Percentiles rank a stretch among this genome's conserved stretches.
phyloP scores from a whole-genome alignment of 495 filamentous ascomycete genomes.

The Neurospora africana region DNA sequence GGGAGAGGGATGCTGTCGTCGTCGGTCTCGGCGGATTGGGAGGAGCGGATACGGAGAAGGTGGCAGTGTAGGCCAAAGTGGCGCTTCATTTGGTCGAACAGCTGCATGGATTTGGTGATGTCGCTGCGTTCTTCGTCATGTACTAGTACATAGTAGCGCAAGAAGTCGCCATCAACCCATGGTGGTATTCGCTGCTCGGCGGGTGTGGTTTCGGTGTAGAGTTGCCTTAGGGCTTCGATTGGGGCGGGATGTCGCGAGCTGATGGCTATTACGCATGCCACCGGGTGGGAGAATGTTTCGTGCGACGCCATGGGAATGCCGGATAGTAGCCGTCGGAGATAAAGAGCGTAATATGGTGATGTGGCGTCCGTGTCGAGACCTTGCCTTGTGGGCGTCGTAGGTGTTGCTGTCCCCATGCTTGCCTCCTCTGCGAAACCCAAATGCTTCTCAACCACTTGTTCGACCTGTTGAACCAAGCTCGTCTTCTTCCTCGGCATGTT shows the following conservation, averaged over 20 bases:
- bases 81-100: constrained; percentile 97
- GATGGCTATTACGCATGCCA: constrained; percentile 92
- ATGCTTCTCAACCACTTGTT: constrained; percentile 43
- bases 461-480: constrained; percentile 27
- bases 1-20: constrained; percentile 82
- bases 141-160: constrained; percentile 93
- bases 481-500: constrained; percentile 9
- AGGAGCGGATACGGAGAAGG: constrained; percentile 71
- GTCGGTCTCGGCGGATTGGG: constrained; percentile 78
- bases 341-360: constrained; percentile 66
- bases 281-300: constrained; percentile 89
- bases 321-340: constrained; percentile 73
- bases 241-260: constrained; percentile 74
- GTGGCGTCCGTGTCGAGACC: constrained; percentile 29
- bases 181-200: constrained; percentile 57
- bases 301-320: constrained; percentile 65
- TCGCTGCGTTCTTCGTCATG: constrained; percentile 94
- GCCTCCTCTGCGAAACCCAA: constrained; percentile 41
- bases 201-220: constrained; percentile 67
- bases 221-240: constrained; percentile 68
- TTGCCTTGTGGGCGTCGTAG: constrained; percentile 25
- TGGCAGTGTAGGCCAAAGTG: constrained; percentile 95
- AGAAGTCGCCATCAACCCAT: constrained; percentile 80
- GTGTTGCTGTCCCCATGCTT: constrained; percentile 28
- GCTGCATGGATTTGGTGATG: constrained; percentile 70